Evolutionary conservation across 2,329 filamentous ascomycete species (phyloP), one percentile per base, ranked within the genome.

Genomic region (Fusarium beomiforme): DNA sequence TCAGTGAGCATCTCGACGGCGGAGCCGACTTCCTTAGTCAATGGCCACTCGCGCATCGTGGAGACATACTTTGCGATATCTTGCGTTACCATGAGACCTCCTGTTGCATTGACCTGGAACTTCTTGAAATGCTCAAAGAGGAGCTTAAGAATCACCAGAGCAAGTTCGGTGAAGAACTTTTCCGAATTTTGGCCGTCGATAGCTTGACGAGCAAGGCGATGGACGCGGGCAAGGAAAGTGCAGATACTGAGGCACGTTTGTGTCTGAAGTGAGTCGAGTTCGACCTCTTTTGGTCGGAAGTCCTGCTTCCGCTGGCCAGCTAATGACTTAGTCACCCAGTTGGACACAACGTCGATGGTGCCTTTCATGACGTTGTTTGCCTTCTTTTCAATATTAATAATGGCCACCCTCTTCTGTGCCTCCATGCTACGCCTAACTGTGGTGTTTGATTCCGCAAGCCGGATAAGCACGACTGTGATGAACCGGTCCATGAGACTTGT

Each of bases 1-100:
- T 99, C 96, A 29, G 94, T 91, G 66, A 99, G 83, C 47, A 97
- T 89, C 83, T 99, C 95, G 72, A 98, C 89, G 58, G 89, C 88
- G 26, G 87, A 86, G 73, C 89, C 87, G 51, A 90, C 89, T 42
- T 92, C 89, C 75, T 90, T 91, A 57, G 88, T 86, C 42, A 95
- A 85, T 31, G 92, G 89, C 94, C 94, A 98, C 36, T 90, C 90
- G 69, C 93, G 90, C 71, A 99, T 86, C 14, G 97, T 89, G 67
- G 95, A 92, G 12, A 93, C 92, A 80, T 99, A 99, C 78, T 94
- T 94, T 37, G 94, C 93, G 80, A 98, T 95, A 79, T 99, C 96
- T 83, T 98, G 97, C 37, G 92, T 95, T 29, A 98, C 93, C 89
- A 98, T 96, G 49, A 99, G 88, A 5, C 94, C 96, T 67, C 96